Base-by-base conservation (phyloP, 805 yeast genomes). In the Saturnispora ahearnii region DNA sequence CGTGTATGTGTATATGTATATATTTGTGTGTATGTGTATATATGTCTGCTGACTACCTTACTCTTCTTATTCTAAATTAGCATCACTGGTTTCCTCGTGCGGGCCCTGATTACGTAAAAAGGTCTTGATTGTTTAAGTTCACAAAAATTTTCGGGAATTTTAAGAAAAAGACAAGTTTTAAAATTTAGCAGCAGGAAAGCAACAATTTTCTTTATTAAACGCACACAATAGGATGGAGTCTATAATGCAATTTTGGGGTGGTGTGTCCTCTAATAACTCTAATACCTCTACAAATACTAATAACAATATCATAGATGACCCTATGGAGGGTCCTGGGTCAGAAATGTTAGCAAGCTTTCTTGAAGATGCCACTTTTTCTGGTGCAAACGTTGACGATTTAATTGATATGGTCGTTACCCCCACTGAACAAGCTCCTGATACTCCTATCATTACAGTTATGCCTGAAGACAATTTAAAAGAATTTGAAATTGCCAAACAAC, bases 401-500 rank as follows among this genome's bases (percentile, higher is more conserved):
- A 43, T 32, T 18, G 33, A 36, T 13, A 33, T 31, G n/a, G 40
- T 32, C 15, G 37, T 36, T 18, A 38, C 44, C 8, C 49, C 49
- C 12, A 40, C 44, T 26, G 45, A 36, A 12, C 40, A 36, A 22
- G 40, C 5, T 9, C 40, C 41, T 13, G 33, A 32, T 15, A 48
- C 50, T 1, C 50, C 50, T 12, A 32, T 47, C 2, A 48, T 42
- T 13, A 15, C 45, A 9, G 33, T 42, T 18, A 50, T 13, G 32
- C 49, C 45, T n/a, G 37, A 57, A 4, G 61, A 57, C 29, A 69
- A 66, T 44, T 57, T 64, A 44, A 58, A 59, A 41, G 75, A 76
- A 54, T 80, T 80, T 59, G 85, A 84, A 2, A 26, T 37, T 70
- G 57, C 12, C 11, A 26, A 21, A 41, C 33, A 45, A 28, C 34